Evolutionary conservation across 1,284 basidiomycete species (phyloP).

Genomic region (Tylopilus sp.): DNA sequence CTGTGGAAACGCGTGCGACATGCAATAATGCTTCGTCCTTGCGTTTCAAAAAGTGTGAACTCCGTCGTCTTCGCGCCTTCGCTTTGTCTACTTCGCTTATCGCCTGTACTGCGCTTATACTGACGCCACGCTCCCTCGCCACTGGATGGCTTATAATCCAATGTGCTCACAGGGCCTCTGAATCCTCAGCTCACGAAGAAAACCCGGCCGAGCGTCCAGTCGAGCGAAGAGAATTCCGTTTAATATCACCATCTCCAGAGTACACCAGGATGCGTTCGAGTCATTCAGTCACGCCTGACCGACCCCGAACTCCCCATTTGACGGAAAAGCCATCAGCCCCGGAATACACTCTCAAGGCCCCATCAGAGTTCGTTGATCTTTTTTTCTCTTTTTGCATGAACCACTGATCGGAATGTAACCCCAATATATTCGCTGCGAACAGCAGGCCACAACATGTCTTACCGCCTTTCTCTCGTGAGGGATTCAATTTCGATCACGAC

Average conservation of each 20-base stretch:
- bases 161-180: constrained; percentile 29
- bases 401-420: constrained; percentile 27
- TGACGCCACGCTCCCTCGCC: constrained; percentile 33
- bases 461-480: constrained; percentile 32
- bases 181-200: constrained; percentile 28
- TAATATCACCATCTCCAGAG: constrained; percentile 25
- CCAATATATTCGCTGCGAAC: constrained; percentile 25
- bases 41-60: constrained; percentile 15
- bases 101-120: constrained; percentile 20
- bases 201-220: constrained; percentile 12
- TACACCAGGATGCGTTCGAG: constrained; percentile 17
- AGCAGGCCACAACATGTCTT: constrained; percentile 35
- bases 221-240: constrained; percentile 13
- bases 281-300: constrained; percentile 19
- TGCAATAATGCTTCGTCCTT: constrained; percentile 12
- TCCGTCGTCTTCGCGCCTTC: constrained; percentile 14
- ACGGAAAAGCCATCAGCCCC: constrained; percentile 19
- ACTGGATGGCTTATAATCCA: constrained; percentile 21
- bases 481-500: constrained; percentile 36
- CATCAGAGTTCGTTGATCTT: constrained; percentile 28
- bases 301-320: constrained; percentile 18
- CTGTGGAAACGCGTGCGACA: constrained; percentile 11
- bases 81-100: constrained; percentile 23
- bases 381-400: constrained; percentile 8
- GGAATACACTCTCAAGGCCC: constrained; percentile 23